Percentiles rank a stretch among this genome's conserved stretches.
phyloP scores from a whole-genome alignment of 2,329 filamentous ascomycete species.

The Aureobasidium mangrovei region DNA sequence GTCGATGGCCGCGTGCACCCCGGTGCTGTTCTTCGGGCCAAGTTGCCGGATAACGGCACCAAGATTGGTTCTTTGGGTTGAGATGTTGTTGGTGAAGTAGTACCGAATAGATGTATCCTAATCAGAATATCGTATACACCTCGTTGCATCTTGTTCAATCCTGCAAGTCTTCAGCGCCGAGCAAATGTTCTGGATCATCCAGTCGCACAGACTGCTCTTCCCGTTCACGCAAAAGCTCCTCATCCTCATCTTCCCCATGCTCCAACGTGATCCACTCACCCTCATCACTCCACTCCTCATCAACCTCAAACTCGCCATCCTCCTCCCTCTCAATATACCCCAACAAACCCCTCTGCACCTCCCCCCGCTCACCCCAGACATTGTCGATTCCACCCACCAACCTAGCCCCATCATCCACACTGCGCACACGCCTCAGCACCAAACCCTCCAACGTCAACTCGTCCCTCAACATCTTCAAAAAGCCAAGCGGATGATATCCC shows the following conservation, averaged over 20 bases:
- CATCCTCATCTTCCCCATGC: background rate
- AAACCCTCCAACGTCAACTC: background rate
- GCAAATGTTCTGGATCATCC: too few relatives aligned
- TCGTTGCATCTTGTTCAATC: too few relatives aligned
- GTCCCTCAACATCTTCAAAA: background rate
- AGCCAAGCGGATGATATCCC: background rate
- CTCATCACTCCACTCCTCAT: background rate
- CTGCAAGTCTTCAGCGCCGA: too few relatives aligned
- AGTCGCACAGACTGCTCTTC: too few relatives aligned
- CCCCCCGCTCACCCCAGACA: background rate
- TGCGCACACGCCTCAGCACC: background rate
- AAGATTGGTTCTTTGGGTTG: conserved; percentile 26
- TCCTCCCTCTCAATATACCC: background rate
- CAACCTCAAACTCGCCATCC: background rate
- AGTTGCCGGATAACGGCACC: conserved; percentile 32
- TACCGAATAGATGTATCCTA: too few relatives aligned
- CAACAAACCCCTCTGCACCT: background rate
- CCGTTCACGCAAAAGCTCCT: background rate
- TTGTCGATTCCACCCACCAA: conserved; percentile 1
- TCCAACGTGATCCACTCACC: conserved; percentile 1
- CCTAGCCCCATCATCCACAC: background rate
- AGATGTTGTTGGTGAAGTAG: background rate
- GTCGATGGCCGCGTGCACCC: conserved; percentile 35
- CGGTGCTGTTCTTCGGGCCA: conserved; percentile 37
- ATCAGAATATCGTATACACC: too few relatives aligned